phyloP scores from a whole-genome alignment of 1,284 basidiomycete genomes.

The Apiotrichum veenhuisii region DNA sequence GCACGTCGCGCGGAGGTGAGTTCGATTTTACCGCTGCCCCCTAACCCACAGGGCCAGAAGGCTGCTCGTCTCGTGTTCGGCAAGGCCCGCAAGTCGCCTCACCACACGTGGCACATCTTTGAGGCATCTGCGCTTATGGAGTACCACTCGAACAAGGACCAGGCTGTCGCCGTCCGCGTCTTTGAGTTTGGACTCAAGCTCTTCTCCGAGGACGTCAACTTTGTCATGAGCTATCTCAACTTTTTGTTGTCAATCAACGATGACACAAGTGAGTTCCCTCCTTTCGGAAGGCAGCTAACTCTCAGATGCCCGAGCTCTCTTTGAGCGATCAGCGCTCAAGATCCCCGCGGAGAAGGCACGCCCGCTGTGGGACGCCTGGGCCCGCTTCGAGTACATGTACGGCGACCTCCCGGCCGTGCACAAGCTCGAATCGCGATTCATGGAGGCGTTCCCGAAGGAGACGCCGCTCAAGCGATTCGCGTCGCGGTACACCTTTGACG shows the following conservation, averaged over 20 bases:
- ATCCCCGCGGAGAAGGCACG: slow-evolving; percentile 77
- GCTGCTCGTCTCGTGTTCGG: slow-evolving; percentile 74
- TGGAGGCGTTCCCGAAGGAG: slow-evolving; percentile 82
- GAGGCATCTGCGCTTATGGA: slow-evolving; percentile 94
- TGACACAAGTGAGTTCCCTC: slow-evolving; percentile 60
- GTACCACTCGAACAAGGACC: slow-evolving; percentile 87
- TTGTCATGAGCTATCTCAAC: slow-evolving; percentile 80
- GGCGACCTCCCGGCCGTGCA: slow-evolving; percentile 85
- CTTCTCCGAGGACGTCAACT: slow-evolving; percentile 79
- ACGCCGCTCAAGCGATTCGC: slow-evolving; percentile 87
- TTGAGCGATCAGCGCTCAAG: slow-evolving; percentile 68
- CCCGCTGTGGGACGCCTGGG: slow-evolving; percentile 92
- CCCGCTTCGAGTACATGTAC: slow-evolving; percentile 90
- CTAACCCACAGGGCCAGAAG: slow-evolving; percentile 59
- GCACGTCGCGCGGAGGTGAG: slow-evolving; percentile 69
- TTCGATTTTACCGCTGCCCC: slow-evolving; percentile 4
- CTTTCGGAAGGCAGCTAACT: slow-evolving; percentile 36
- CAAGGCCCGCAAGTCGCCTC: slow-evolving; percentile 77
- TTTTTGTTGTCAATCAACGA: slow-evolving; percentile 95
- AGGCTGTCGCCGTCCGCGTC: slow-evolving; percentile 79
- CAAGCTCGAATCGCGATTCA: slow-evolving; percentile 82
- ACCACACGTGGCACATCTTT: slow-evolving; percentile 87
- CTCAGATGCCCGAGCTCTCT: slow-evolving; percentile 78
- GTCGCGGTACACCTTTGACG: slow-evolving; percentile 80
- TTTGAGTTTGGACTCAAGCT: slow-evolving; percentile 90